A percentile compares a stretch with the other conserved stretches of the same genome.
These are phyloP conservation scores for Penicillium sp. DNA, from an alignment of 2,329 filamentous ascomycete species.

Conservation along the genomic window DNA sequence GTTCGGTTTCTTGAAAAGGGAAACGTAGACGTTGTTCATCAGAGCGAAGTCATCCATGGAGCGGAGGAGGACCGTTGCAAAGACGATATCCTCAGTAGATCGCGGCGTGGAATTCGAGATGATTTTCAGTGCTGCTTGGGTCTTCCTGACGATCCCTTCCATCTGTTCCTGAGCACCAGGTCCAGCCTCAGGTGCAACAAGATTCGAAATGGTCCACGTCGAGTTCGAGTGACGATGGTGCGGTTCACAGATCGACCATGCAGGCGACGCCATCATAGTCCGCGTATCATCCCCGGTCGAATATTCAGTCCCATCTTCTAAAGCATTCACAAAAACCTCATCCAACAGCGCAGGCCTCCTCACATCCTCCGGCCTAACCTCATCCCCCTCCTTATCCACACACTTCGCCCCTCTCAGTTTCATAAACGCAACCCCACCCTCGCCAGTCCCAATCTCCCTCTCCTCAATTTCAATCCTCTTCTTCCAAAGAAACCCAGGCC, in stretches of 20 bases:
- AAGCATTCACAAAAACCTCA: constrained; percentile 51
- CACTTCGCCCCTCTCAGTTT: constrained; percentile 59
- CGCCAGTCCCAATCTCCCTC: constrained; percentile 59
- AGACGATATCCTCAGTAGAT: constrained; percentile 43
- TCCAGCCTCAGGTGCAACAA: constrained; percentile 41
- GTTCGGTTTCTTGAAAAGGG: constrained; percentile 72
- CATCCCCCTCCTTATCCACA: constrained; percentile 43
- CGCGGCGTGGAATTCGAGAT: constrained; percentile 8
- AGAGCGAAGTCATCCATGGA: constrained; percentile 74
- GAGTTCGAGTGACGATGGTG: constrained; percentile 23
- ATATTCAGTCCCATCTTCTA: constrained; percentile 24
- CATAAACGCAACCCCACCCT: constrained; percentile 75
- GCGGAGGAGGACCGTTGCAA: constrained; percentile 66
- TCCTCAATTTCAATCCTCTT: constrained; percentile 63
- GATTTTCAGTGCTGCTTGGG: constrained; percentile 10
- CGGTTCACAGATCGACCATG: constrained; percentile 13
- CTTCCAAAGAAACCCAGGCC: constrained; percentile 71
- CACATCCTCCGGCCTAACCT: constrained; percentile 26
- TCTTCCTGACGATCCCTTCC: constrained; percentile 29
- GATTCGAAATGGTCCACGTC: constrained; percentile 37
- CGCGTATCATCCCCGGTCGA: neutral
- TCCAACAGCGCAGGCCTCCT: constrained; percentile 66
- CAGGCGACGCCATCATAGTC: neutral
- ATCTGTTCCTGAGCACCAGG: constrained; percentile 42
- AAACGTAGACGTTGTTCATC: constrained; percentile 73